Conservation (phyloP, 805 yeast species). For the Peterozyma toletana region DNA sequence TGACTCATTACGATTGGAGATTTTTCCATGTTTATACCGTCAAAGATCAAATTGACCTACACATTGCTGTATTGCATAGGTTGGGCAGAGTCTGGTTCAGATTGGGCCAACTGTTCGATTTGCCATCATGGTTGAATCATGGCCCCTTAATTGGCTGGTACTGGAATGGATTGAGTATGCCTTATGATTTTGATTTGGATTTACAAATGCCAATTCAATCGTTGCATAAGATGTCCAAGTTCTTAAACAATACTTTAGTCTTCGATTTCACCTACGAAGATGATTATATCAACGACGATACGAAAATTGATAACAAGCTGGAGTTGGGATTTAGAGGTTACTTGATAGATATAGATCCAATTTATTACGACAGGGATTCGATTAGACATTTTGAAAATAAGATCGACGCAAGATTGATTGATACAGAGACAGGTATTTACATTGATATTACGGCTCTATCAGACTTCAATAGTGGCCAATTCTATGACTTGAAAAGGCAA, state of each 20-base stretch:
- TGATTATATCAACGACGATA: constrained; percentile 42
- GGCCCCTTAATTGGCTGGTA: constrained; percentile 53
- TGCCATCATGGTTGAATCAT: constrained; percentile 53
- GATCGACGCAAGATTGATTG: constrained; percentile 57
- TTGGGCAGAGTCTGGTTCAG: constrained; percentile 39
- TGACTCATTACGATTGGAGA: constrained; percentile 40
- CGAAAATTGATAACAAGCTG: constrained; percentile 26
- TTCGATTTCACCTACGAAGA: constrained; percentile 27
- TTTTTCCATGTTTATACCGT: constrained; percentile 34
- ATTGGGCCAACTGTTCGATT: constrained; percentile 32
- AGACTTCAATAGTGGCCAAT: constrained; percentile 14
- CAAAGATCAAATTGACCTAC: constrained; percentile 23
- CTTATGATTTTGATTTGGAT: constrained; percentile 58
- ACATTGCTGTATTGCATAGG: constrained; percentile 29
- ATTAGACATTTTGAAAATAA: constrained; percentile 38
- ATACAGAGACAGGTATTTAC: constrained; percentile 50
- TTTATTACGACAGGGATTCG: constrained; percentile 35
- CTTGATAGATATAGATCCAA: constrained; percentile 6
- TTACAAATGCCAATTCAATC: constrained; percentile 43
- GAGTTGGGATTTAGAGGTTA: constrained; percentile 18
- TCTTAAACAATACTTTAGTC: constrained; percentile 35
- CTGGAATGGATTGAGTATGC: constrained; percentile 50
- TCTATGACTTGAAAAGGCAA: neutral
- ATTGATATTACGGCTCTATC: constrained; percentile 56
- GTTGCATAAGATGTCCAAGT: constrained; percentile 24